Evolutionary conservation across 176 grass and related monocot genomes (phyloP), one percentile per base, ranked within the genome.

Genomic region (Raddia guianensis): DNA sequence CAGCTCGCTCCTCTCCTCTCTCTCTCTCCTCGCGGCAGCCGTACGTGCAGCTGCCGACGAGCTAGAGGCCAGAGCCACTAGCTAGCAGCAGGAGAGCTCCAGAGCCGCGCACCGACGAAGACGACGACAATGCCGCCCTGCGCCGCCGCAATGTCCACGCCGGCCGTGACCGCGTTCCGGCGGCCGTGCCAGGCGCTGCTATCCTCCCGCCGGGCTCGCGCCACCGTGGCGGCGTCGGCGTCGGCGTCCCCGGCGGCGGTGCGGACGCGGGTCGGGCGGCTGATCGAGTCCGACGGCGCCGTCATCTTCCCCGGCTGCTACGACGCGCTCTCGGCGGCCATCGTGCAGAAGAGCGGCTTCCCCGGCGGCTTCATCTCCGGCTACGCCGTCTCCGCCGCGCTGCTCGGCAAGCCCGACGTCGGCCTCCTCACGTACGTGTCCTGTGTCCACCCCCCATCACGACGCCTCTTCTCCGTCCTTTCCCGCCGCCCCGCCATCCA

Each of bases 301-400:
- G 69, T 89, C 69, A 60, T 75, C 7, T 67, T 84, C 75, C 87
- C 87, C 3, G 87, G 87, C 0, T 67, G 45, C 48, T 84, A 84
- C 70, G 87, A 89, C 82, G 82, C 87, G 32, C 87, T 89, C 18
- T 89, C 87, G 27, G 87, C 81, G 46, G 68, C 81, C n/a, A 84
- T 89, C 68, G 68, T 89, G 3, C 69, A 89, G 57, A 85, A 74
- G 52, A 71, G 45, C 19, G 87, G 87, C n/a, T 85, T 84, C 72
- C 53, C 62, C 5, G 76, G 43, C 11, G 87, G 81, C 2, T 89
- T 89, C 70, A 69, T 89, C 75, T 84, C 87, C 65, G 81, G 87
- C 40, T 89, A 85, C 61, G 87, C 81, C 6, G 69, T 84, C 46
- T 80, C 86, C 2, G 80, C 74, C 62, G 66, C 80, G 13, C 80